Evolutionary conservation across 2,329 filamentous ascomycete genomes (phyloP), one percentile per base, ranked within the genome.

Genomic region (Fusarium subtropicale): DNA sequence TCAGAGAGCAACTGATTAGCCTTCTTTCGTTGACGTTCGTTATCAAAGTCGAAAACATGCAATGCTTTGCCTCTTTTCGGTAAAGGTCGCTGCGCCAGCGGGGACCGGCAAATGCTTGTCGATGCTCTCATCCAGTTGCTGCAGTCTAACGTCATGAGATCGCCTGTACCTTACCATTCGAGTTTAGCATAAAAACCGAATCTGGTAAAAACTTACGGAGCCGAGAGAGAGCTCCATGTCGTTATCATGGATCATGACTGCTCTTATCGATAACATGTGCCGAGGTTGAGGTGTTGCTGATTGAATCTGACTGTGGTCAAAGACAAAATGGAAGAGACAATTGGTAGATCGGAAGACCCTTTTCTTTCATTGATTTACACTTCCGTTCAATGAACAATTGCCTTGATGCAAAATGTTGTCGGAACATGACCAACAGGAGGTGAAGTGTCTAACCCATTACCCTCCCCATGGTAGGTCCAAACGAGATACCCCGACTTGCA

Each of bases 21-120:
- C 44, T 22, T 39, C 22, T 51, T 28, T 8, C 18, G 39, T n/a
- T 39, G 18, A 11, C 13, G 24, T 12, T 28, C 13, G 33, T 20
- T 34, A 56, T 60, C 51, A 24, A 13, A 15, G 56, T 22, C 22
- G 24, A 9, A 39, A 53, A 47, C 36, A 56, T 51, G 59, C 38
- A 46, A 51, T 56, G 15, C 28, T 67, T 60, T 71, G 58, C 66
- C 69, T 71, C 20, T 24, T 70, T 71, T 56, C 28, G 62, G 69
- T 52, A 62, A 64, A 65, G 59, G 54, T 22, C 26, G 44, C 39
- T 33, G 36, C 51, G 42, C 52, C 50, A 57, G 45, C 57, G 57
- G 53, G 38, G 45, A 42, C 53, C 57, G 66, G 58, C 66, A 66
- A 60, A 54, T 59, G 47, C 36, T 39, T 20, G 38, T 30, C 34